phyloP scores from a whole-genome alignment of 2,329 filamentous ascomycete species.

The Blastomyces parvus region DNA sequence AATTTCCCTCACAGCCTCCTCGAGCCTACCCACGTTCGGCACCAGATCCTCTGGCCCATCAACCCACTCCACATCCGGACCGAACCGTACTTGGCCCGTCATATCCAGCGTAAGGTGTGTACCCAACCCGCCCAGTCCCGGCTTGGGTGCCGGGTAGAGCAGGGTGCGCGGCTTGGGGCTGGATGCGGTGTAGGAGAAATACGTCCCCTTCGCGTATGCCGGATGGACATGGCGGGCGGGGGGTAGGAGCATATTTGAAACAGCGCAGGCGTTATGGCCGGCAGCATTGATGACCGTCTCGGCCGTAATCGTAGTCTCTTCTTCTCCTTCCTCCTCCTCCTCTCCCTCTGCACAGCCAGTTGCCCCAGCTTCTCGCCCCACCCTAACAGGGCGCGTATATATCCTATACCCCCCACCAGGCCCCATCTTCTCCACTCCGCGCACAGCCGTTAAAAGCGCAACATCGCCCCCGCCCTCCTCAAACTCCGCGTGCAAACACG shows the following conservation, averaged over 20 bases:
- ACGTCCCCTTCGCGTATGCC: constrained; percentile 88
- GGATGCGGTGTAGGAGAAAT: constrained; percentile 69
- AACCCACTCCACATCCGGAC: constrained; percentile 93
- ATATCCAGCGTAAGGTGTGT: constrained; percentile 92
- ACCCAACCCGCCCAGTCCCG: constrained; percentile 77
- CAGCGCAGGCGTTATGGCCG: constrained; percentile 62
- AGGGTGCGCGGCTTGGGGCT: constrained; percentile 59
- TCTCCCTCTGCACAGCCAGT: constrained; percentile 19
- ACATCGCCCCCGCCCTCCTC: constrained; percentile 66
- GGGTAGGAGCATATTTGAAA: constrained; percentile 71
- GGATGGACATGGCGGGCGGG: constrained; percentile 46
- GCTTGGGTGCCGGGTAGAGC: constrained; percentile 77
- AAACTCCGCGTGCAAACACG: constrained; percentile 64
- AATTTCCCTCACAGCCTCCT: constrained; percentile 64
- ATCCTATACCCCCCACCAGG: constrained; percentile 65
- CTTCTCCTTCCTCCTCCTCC: constrained; percentile 31
- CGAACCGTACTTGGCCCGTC: constrained; percentile 74
- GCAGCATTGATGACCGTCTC: constrained; percentile 78
- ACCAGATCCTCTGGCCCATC: constrained; percentile 58
- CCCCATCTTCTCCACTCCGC: constrained; percentile 45
- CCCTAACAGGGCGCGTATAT: constrained; percentile 36
- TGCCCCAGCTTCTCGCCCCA: not conserved
- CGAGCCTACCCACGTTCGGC: constrained; percentile 54
- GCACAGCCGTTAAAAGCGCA: constrained; percentile 60
- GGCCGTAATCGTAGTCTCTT: constrained; percentile 51